phyloP scores from a whole-genome alignment of 768 basidiomycete genomes.

The Baorangia bicolor region DNA sequence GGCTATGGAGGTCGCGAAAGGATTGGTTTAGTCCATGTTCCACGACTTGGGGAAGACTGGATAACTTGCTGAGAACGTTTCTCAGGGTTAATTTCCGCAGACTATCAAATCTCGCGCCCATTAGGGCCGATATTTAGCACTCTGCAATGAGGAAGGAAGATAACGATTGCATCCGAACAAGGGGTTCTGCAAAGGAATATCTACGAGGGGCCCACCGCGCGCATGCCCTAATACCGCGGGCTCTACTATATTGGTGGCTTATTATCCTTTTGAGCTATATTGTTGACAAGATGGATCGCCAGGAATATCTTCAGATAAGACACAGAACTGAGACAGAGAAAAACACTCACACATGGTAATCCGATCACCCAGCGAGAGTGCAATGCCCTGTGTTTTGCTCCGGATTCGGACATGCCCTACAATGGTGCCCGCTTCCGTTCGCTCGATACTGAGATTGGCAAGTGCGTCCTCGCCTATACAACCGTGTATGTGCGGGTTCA shows the following conservation, averaged over 20 bases:
- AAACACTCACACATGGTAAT: constrained; percentile 59
- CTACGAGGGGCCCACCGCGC: background rate
- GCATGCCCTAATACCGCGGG: background rate
- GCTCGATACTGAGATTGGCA: constrained; percentile 92
- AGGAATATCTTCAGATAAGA: background rate
- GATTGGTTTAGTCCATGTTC: background rate
- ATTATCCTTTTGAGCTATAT: constrained; percentile 42
- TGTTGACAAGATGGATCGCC: background rate
- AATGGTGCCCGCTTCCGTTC: constrained; percentile 76
- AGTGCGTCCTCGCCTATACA: constrained; percentile 86
- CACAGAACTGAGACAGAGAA: background rate
- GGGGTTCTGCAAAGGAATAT: background rate
- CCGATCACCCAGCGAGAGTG: constrained; percentile 87
- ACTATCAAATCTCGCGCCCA: background rate
- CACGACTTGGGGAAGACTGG: background rate
- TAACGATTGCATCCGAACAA: background rate
- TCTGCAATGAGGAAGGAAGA: background rate
- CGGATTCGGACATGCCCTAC: constrained; percentile 94
- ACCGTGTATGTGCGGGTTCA: too few species aligned
- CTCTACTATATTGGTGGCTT: constrained; percentile 29
- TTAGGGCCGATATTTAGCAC: background rate
- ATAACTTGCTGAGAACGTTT: background rate
- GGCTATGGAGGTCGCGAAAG: background rate
- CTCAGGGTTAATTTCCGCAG: background rate
- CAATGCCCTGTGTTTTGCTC: constrained; percentile 97